phyloP scores from a whole-genome alignment of 768 basidiomycete genomes.

The Lactarius quietus region DNA sequence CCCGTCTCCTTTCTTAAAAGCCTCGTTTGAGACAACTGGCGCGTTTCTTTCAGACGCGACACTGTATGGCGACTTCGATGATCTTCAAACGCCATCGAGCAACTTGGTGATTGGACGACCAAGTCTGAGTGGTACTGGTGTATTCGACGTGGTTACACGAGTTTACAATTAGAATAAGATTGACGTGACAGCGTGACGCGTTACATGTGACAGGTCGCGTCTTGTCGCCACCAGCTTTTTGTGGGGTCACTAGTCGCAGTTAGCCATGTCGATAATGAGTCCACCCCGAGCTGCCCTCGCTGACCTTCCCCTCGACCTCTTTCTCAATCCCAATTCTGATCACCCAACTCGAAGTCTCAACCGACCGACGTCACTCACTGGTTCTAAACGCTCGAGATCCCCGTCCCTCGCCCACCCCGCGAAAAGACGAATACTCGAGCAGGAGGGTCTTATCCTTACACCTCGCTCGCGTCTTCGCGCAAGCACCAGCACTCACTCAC shows the following conservation, averaged over 20 bases:
- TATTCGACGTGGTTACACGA: conserved; percentile 80
- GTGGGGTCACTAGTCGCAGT: background rate
- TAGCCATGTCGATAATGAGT: conserved; percentile 11
- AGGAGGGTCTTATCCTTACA: conserved; percentile 23
- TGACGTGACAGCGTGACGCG: conserved; percentile 12
- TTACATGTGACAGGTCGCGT: conserved; percentile 18
- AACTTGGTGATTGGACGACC: conserved; percentile 90
- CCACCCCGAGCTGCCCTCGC: conserved; percentile 13
- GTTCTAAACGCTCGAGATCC: conserved; percentile 26
- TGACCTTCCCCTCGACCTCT: conserved; percentile 24
- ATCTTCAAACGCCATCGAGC: conserved; percentile 84
- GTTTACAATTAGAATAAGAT: background rate
- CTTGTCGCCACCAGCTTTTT: background rate
- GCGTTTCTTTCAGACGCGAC: conserved; percentile 91
- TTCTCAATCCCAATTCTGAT: conserved; percentile 6
- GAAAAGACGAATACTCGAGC: conserved; percentile 27
- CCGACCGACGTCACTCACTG: conserved; percentile 1
- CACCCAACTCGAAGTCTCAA: background rate
- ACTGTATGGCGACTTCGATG: conserved; percentile 92
- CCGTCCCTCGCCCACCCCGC: conserved; percentile 22
- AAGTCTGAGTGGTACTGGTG: conserved; percentile 88
- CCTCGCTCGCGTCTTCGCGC: conserved; percentile 15
- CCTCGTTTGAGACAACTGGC: conserved; percentile 95
- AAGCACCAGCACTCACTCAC: background rate
- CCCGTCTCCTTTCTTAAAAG: conserved; percentile 94